Evolutionary conservation across 805 yeast genomes (phyloP), one percentile per base, ranked within the genome.

Genomic region (Schwanniomyces occidentalis): DNA sequence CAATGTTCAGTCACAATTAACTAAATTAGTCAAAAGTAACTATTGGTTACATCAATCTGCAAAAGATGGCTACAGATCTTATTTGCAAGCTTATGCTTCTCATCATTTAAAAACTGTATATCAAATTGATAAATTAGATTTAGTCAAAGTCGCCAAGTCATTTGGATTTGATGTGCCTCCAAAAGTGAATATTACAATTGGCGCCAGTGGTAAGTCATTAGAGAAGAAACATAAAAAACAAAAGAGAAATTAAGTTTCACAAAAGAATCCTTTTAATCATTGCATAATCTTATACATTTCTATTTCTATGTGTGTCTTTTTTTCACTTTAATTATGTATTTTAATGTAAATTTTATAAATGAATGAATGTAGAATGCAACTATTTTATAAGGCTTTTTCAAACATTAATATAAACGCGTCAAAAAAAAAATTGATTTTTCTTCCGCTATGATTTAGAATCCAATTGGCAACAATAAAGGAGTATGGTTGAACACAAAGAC

Each of bases 151-250:
- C 19, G 99, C 97, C 36, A 86, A 83, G 61, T 84, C 95, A 9
- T 93, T 86, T 61, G 99, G 99, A 7, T 93, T 93, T 66, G 80
- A 82, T 24, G 82, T 87, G 16, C 98, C 99, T 31, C 99, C 99
- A 45, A 89, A 89, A 69, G 99, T 93, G 35, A 93, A 93, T 56
- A 89, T 93, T 45, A 82, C 95, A 25, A 89, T 93, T 49, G 98
- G 98, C 16, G 88, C 96, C 30, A 85, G 96, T 58, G 91, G 90
- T 8, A 79, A 82, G 60, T 70, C 82, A 8, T 54, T 68, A 38
- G 75, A 69, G 44, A 69, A 65, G 52, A 69, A 67, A 59, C 72
- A 67, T 47, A 65, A 69, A 53, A 67, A 69, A 50, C 73, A 68
- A 46, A 65, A 49, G 45, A 56, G 67, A 44, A 52, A 48, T 21